Base-by-base conservation (phyloP, 495 filamentous ascomycete genomes). In the Neurospora sp. region DNA sequence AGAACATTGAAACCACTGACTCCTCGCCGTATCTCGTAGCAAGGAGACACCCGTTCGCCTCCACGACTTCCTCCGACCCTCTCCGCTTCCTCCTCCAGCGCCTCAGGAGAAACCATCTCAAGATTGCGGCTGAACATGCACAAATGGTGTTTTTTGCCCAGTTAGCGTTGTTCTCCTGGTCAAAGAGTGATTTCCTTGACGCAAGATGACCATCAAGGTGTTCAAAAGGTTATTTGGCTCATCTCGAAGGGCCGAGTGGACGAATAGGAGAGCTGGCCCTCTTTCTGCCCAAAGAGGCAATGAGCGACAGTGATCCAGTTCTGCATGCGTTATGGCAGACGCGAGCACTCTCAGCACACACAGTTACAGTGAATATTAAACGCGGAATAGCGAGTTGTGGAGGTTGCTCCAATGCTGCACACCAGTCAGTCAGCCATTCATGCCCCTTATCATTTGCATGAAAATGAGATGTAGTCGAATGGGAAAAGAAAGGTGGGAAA, bases 301-400 rank as follows among this genome's bases (percentile, higher is more conserved):
- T 38, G 75, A 73, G 74, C 65, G 72, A 68, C 75, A 20, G 35
- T 72, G 73, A 44, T 68, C 70, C 70, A 72, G 71, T 72, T 74
- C 61, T 74, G 70, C 69, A 69, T 73, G 73, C 73, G 53, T 42
- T 59, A 40, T 70, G 14, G 39, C 17, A 27, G 69, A 20, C 68
- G 31, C 14, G 40, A 45, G 44, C 45, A 42, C 42, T 40, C 44
- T 61, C 68, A 59, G 39, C 69, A 65, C 37, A 53, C 45, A 71
- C 40, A 16, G 44, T 40, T 41, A 70, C 65, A 59, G 45, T 27
- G 22, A 27, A 35, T 35, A 53, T 4, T 27, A 53, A 59, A 40
- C n/a, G 70, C 70, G 73, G 70, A 17, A 72, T 53, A 72, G 68
- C 68, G n/a, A 61, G n/a, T 31, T 40, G 69, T 59, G 61, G 42